Base-by-base conservation (phyloP, 2,329 filamentous ascomycete genomes). In the Fusarium praegraminearum region DNA sequence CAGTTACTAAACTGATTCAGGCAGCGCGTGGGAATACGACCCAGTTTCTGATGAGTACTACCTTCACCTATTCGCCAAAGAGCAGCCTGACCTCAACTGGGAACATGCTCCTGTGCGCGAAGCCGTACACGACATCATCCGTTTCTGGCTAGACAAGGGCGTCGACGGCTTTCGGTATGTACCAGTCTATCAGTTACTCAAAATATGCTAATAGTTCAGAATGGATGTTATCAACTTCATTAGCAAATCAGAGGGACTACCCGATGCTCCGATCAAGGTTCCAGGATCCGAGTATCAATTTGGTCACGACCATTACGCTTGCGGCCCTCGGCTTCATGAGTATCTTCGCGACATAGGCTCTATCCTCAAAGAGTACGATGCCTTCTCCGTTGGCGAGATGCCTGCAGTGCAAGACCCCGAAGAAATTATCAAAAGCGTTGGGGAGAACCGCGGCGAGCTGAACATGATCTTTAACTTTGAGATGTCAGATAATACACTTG, bases 71-170 rank as follows among this genome's bases (percentile, higher is more conserved):
- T 94, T 92, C 76, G 87, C 88, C 7, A 84, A 84, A 3, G 87
- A 90, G 62, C 91, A 93, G 74, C 91, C 92, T 0, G 92, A 94
- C 71, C 83, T 94, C 15, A 94, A 94, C 78, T 94, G 91, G 90
- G 90, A 93, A 71, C 90, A 90, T 62, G 82, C 84, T 0, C 87
- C 86, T 2, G 86, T 90, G 1, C 85, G 91, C 8, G 79, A 85
- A 43, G 91, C 90, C 1, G 88, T 93, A 10, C 90, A 92, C 76
- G 83, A 90, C 45, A 83, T 85, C 83, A 67, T 71, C 3, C 47
- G 85, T 7, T 94, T 93, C 76, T 94, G 92, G 91, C 83, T 93
- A 2, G 82, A 91, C 59, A 86, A 86, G 26, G 91, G 91, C 2
- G 87, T 91, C 0, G 85, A 89, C 55, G 90, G 90, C 1, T 91